Evolutionary conservation across 305 asterid species (phyloP).

Genomic region (Rubia balearica): DNA sequence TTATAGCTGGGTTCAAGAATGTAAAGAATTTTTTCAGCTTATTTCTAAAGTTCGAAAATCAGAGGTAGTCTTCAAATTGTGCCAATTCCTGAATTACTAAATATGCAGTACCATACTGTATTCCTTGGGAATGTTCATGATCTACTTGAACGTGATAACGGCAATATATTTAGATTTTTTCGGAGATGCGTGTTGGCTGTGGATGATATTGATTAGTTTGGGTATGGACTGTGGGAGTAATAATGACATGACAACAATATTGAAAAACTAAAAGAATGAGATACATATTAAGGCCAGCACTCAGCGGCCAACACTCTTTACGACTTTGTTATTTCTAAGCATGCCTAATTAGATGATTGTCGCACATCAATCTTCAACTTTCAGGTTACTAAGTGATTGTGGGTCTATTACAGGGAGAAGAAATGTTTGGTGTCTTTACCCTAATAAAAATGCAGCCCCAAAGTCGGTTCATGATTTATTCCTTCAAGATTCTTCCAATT

Average conservation of each 20-base stretch:
- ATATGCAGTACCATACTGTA: neutral
- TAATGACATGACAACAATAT: neutral
- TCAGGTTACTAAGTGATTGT: neutral
- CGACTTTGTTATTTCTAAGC: neutral
- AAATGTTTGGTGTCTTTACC: slow-evolving; percentile 85
- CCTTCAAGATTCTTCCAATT: slow-evolving; percentile 23
- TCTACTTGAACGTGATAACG: neutral
- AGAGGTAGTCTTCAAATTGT: neutral
- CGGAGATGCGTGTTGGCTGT: neutral
- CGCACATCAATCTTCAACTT: neutral
- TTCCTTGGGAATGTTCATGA: too few relatives aligned
- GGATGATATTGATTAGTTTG: neutral
- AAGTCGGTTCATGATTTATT: slow-evolving; percentile 53
- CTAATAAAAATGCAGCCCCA: slow-evolving; percentile 57
- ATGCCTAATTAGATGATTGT: neutral
- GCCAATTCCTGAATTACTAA: neutral
- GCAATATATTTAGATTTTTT: neutral
- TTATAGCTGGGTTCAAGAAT: neutral
- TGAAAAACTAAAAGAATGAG: neutral
- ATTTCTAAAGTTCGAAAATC: neutral
- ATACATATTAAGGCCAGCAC: neutral
- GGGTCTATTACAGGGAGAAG: slow-evolving; percentile 58
- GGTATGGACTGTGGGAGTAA: neutral
- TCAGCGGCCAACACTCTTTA: neutral
- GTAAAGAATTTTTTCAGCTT: neutral